Conservation (phyloP, 1,284 basidiomycete genomes). For the Pascua sp. region DNA sequence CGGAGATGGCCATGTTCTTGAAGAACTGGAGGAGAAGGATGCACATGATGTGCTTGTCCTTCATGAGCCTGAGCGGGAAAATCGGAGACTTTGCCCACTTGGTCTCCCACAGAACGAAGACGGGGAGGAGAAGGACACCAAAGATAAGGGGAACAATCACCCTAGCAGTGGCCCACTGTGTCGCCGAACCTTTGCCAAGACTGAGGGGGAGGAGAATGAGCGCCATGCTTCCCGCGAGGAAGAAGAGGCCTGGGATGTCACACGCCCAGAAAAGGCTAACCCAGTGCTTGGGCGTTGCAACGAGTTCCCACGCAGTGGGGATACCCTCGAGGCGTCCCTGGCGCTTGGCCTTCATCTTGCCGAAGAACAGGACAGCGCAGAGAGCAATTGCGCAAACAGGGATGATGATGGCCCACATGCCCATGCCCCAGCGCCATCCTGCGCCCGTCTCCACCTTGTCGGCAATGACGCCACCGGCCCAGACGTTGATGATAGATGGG, state of each 20-base stretch:
- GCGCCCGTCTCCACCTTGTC: conserved; percentile 14
- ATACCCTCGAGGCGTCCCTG: conserved; percentile 36
- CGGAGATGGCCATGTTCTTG: conserved; percentile 41
- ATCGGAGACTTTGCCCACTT: conserved; percentile 44
- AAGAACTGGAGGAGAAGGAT: conserved; percentile 33
- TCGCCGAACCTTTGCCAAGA: conserved; percentile 40
- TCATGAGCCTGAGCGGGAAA: conserved; percentile 46
- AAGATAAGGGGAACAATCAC: conserved; percentile 50
- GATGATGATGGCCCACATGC: conserved; percentile 52
- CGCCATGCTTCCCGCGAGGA: conserved; percentile 42
- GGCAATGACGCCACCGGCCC: conserved; percentile 16
- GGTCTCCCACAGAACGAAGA: conserved; percentile 48
- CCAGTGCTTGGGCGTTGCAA: conserved; percentile 12
- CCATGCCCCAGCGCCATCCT: conserved; percentile 51
- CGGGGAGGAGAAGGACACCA: conserved; percentile 45
- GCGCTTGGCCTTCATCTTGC: conserved; percentile 29
- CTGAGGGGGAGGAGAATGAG: conserved; percentile 50
- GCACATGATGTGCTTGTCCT: conserved; percentile 48
- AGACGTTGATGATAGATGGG: conserved; percentile 26
- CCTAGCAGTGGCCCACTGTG: conserved; percentile 41
- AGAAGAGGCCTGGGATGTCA: conserved; percentile 47
- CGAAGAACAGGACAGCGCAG: conserved; percentile 35
- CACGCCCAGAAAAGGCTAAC: conserved; percentile 50
- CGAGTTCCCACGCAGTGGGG: conserved; percentile 31
- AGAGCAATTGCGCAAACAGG: conserved; percentile 43